A percentile compares a stretch with the other conserved stretches of the same genome.
phyloP scores from a whole-genome alignment of 306 rosid genomes.

The Cucumis cinereus region DNA sequence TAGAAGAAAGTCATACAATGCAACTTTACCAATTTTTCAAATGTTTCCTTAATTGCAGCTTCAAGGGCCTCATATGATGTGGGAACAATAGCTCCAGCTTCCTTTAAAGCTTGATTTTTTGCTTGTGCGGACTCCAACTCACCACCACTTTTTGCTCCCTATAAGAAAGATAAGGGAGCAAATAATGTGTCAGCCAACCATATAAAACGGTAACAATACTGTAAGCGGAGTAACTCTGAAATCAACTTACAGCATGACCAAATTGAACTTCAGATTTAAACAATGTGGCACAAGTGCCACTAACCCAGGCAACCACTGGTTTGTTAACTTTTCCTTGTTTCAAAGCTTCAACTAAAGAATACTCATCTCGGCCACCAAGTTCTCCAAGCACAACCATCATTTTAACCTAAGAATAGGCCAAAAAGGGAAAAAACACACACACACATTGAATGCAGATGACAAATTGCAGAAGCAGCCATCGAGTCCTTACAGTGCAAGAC shows the following conservation, averaged over 20 bases:
- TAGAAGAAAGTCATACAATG: slow-evolving; percentile 13
- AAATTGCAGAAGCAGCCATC: not conserved
- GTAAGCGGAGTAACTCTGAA: not conserved
- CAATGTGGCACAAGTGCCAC: slow-evolving; percentile 96
- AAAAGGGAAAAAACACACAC: not conserved
- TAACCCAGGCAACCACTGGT: slow-evolving; percentile 99
- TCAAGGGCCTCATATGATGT: slow-evolving; percentile 86
- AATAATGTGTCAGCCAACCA: not conserved
- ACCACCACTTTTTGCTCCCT: slow-evolving; percentile 99
- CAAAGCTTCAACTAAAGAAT: slow-evolving; percentile 88
- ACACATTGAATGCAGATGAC: slow-evolving; percentile 6
- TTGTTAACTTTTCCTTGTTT: slow-evolving; percentile 87
- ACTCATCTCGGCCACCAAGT: slow-evolving; percentile 96
- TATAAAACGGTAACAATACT: slow-evolving; percentile 6
- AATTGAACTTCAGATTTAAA: slow-evolving; percentile 99
- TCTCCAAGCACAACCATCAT: slow-evolving; percentile 97
- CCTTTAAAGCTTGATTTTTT: slow-evolving; percentile 84
- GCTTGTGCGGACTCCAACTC: slow-evolving; percentile 98
- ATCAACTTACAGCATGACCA: slow-evolving; percentile 91
- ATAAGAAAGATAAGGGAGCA: slow-evolving; percentile 10
- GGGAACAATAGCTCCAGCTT: slow-evolving; percentile 97
- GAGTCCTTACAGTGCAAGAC: not conserved
- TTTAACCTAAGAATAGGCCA: slow-evolving; percentile 46
- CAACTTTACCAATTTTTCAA: slow-evolving; percentile 64
- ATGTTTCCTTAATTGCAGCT: slow-evolving; percentile 62